Evolutionary conservation across 306 rosid genomes (phyloP).

Genomic region (Malus fusca): DNA sequence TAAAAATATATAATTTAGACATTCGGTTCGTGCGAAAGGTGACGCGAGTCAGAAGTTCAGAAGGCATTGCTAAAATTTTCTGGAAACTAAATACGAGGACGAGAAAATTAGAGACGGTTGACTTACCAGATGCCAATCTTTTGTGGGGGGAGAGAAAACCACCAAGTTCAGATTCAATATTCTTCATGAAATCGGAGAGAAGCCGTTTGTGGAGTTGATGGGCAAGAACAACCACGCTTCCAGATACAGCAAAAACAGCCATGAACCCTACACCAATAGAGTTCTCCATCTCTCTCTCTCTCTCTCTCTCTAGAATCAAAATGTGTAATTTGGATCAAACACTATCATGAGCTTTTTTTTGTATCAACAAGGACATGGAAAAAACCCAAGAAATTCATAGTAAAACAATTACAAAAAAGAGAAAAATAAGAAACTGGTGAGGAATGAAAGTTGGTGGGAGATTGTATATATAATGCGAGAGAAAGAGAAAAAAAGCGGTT

Average conservation of each 20-base stretch:
- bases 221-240: slow-evolving; percentile 56
- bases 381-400: not conserved
- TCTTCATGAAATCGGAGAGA: slow-evolving; percentile 65
- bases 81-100: not conserved
- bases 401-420: not conserved
- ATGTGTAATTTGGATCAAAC: not conserved
- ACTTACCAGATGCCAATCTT: slow-evolving; percentile 8
- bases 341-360: not conserved
- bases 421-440: not conserved
- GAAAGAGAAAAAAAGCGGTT: not conserved
- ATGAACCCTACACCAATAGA: slow-evolving; percentile 53
- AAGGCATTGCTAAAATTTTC: not conserved
- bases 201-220: slow-evolving; percentile 71
- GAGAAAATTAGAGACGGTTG: not conserved
- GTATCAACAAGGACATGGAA: slow-evolving; percentile 5
- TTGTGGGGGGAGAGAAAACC: slow-evolving; percentile 7
- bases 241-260: slow-evolving; percentile 78
- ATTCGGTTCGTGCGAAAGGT: not conserved
- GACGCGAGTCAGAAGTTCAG: not conserved
- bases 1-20: not conserved
- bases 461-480: not conserved
- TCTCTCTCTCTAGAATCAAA: not conserved
- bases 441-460: not conserved
- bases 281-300: slow-evolving; percentile 31
- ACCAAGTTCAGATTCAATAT: slow-evolving; percentile 46